Conservation (phyloP, 345 rosid species). For the Salix brachista region DNA sequence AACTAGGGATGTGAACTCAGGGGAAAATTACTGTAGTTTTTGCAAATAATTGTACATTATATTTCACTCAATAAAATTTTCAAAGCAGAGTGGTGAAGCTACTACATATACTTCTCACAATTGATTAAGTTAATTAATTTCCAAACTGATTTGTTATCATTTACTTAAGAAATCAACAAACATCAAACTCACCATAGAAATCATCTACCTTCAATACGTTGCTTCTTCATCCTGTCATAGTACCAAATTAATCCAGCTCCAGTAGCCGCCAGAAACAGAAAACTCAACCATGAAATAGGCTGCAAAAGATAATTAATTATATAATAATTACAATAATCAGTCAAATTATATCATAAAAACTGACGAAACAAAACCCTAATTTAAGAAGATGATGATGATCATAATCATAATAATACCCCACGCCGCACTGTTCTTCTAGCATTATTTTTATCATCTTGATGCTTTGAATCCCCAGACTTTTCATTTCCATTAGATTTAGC, state of each 20-base stretch:
- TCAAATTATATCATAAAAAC: too few species aligned
- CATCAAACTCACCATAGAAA: conserved; percentile 75
- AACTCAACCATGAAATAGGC: conserved; percentile 96
- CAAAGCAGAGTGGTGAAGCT: too few species aligned
- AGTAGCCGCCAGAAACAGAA: conserved; percentile 65
- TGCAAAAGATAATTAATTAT: conserved; percentile 17
- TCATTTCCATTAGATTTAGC: conserved; percentile 40
- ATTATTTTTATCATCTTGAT: conserved; percentile 29
- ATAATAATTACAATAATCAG: not conserved
- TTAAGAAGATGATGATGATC: not conserved
- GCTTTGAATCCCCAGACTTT: conserved; percentile 52
- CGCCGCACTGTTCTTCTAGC: conserved; percentile 81
- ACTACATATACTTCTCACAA: too few species aligned
- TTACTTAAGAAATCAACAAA: not conserved
- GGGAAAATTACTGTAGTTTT: too few species aligned
- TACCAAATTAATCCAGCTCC: conserved; percentile 74
- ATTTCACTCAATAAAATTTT: too few species aligned
- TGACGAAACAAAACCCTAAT: not conserved
- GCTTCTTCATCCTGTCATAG: conserved; percentile 74
- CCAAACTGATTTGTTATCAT: not conserved
- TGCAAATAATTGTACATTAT: too few species aligned
- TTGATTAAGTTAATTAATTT: not conserved
- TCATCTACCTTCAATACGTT: conserved; percentile 88
- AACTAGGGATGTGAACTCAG: too few species aligned
- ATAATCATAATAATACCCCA: conserved; percentile 48